Conservation (phyloP, 2,329 filamentous ascomycete genomes). For the Pyrenochaeta sp. region DNA sequence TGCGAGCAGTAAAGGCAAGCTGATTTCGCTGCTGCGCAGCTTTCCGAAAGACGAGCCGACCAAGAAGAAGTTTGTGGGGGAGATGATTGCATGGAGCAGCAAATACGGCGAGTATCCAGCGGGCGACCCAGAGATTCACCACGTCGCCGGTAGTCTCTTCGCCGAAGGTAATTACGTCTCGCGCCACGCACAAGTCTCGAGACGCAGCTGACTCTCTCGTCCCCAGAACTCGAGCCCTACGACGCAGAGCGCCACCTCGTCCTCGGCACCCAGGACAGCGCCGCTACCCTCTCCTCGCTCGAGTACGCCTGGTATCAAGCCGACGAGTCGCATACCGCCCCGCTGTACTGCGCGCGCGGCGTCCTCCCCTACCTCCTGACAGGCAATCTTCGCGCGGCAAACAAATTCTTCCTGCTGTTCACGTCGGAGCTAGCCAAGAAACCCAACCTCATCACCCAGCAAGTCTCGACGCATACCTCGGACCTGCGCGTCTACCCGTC, state of each 20-base stretch:
- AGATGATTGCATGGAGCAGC: slow-evolving; percentile 88
- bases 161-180: slow-evolving; percentile 72
- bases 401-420: slow-evolving; percentile 80
- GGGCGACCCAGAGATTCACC: slow-evolving; percentile 92
- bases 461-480: slow-evolving; percentile 75
- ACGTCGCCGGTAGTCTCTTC: slow-evolving; percentile 85
- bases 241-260: slow-evolving; percentile 91
- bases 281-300: slow-evolving; percentile 78
- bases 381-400: slow-evolving; percentile 89
- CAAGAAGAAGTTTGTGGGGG: slow-evolving; percentile 88
- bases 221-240: slow-evolving; percentile 90
- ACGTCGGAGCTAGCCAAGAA: slow-evolving; percentile 70
- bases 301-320: slow-evolving; percentile 95
- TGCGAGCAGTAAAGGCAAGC: slow-evolving; percentile 72
- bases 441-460: slow-evolving; percentile 74
- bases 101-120: slow-evolving; percentile 87
- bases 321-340: slow-evolving; percentile 86
- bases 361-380: slow-evolving; percentile 90
- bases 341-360: slow-evolving; percentile 83
- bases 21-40: slow-evolving; percentile 79
- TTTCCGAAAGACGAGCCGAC: slow-evolving; percentile 87
- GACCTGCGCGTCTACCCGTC: slow-evolving; percentile 87
- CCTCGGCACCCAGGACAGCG: slow-evolving; percentile 87
- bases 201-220: too few relatives aligned
- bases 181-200: too few relatives aligned